Conservation (phyloP, 2,329 filamentous ascomycete species). For the Pseudopithomyces chartarum region DNA sequence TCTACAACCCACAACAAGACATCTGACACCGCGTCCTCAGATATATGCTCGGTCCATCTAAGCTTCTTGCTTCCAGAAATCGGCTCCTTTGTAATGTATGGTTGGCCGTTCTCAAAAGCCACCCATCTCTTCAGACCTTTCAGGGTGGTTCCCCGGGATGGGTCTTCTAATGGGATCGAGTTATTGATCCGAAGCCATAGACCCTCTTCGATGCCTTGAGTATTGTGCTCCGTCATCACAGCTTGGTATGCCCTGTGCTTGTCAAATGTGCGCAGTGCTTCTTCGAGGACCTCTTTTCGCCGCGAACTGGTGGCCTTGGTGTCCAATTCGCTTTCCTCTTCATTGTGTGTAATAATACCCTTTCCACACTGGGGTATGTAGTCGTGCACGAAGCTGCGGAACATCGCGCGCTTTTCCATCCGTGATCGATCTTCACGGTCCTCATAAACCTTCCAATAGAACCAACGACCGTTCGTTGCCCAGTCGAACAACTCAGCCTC, state of each 20-base stretch:
- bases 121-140: constrained; percentile 44
- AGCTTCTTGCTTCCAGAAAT: constrained; percentile 17
- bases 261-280: constrained; percentile 60
- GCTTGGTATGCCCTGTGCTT: constrained; percentile 52
- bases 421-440: constrained; percentile 56
- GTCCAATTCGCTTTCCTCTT: constrained; percentile 5
- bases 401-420: constrained; percentile 61
- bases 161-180: constrained; percentile 28
- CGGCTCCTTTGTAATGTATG: constrained; percentile 22
- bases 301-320: constrained; percentile 5
- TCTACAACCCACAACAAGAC: constrained; percentile 36
- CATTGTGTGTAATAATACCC: constrained; percentile 29
- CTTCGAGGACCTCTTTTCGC: constrained; percentile 55
- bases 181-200: constrained; percentile 56
- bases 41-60: constrained; percentile 27
- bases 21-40: constrained; percentile 11
- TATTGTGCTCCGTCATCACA: constrained; percentile 46
- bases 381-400: constrained; percentile 64
- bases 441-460: constrained; percentile 52
- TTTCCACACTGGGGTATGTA: constrained; percentile 62
- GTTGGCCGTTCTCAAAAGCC: constrained; percentile 26
- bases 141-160: constrained; percentile 27
- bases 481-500: constrained; percentile 67
- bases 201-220: constrained; percentile 40
- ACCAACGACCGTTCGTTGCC: constrained; percentile 62